These are phyloP conservation scores for Gremmenia infestans DNA, from an alignment of 2,329 filamentous ascomycete species.

Conservation along the genomic window DNA sequence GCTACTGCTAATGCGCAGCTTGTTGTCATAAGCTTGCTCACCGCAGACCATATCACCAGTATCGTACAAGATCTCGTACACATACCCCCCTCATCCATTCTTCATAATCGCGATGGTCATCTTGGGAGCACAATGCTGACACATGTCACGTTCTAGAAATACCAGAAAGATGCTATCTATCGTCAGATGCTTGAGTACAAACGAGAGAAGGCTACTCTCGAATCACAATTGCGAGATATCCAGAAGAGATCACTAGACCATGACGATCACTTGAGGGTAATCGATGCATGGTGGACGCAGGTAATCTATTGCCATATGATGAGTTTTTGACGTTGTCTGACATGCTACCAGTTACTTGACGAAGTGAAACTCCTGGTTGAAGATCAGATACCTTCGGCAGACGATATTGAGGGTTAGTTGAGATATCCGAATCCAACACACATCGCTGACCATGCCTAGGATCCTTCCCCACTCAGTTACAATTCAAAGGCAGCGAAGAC, in stretches of 20 bases:
- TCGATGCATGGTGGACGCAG: conserved; percentile 94
- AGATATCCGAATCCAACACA: conserved; percentile 13
- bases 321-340: conserved; percentile 11
- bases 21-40: conserved; percentile 39
- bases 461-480: conserved; percentile 52
- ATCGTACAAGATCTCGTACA: conserved; percentile 21
- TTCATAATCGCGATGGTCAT: conserved; percentile 5
- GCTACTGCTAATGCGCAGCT: conserved; percentile 41
- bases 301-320: conserved; percentile 44
- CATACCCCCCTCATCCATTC: conserved; percentile 8
- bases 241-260: conserved; percentile 75
- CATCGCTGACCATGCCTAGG: conserved; percentile 37
- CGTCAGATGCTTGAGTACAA: conserved; percentile 99
- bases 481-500: conserved; percentile 59
- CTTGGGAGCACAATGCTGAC: conserved; percentile 32
- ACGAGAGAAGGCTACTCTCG: conserved; percentile 76
- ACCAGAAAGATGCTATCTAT: conserved; percentile 93
- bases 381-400: conserved; percentile 41
- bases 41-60: conserved; percentile 30
- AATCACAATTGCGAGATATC: conserved; percentile 75
- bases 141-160: conserved; percentile 53
- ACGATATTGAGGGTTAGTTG: conserved; percentile 35
- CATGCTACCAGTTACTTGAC: conserved; percentile 49
- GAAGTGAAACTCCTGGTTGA: conserved; percentile 58
- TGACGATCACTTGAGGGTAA: conserved; percentile 85